Evolutionary conservation across 2,329 filamentous ascomycete genomes (phyloP).

Genomic region (Scedosporium aurantiacum): DNA sequence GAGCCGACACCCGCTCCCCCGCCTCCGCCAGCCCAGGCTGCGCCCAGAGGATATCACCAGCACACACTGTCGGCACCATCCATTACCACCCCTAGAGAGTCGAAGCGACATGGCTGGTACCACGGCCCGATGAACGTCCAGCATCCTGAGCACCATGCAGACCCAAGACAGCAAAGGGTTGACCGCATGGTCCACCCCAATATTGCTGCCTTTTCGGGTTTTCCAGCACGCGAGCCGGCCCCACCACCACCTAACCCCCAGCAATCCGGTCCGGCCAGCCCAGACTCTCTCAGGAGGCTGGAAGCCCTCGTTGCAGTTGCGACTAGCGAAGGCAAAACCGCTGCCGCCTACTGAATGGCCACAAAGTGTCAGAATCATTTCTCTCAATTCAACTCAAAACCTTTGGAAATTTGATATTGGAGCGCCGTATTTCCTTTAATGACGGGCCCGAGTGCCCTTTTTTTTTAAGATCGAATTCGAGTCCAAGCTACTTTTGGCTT

Average conservation of each 20-base stretch:
- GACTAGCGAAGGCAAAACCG: constrained; percentile 31
- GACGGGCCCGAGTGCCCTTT: not conserved
- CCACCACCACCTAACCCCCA: constrained; percentile 7
- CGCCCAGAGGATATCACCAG: constrained; percentile 31
- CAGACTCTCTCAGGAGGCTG: constrained; percentile 25
- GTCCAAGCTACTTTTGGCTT: not conserved
- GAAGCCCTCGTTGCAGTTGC: constrained; percentile 34
- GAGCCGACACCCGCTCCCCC: constrained; percentile 28
- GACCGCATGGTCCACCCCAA: constrained; percentile 50
- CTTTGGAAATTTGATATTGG: not conserved
- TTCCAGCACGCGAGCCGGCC: constrained; percentile 21
- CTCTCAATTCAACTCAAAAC: not conserved
- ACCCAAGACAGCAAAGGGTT: constrained; percentile 22
- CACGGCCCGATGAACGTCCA: constrained; percentile 34
- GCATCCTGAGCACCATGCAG: constrained; percentile 21
- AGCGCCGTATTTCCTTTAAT: not conserved
- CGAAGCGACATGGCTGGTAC: constrained; percentile 64
- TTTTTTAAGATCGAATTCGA: not conserved
- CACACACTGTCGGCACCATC: constrained; percentile 50
- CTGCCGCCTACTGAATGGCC: constrained; percentile 24
- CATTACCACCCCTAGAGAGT: constrained; percentile 43
- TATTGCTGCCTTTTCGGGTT: constrained; percentile 38
- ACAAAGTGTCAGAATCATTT: not conserved
- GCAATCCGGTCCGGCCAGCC: constrained; percentile 17
- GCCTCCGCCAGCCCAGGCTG: constrained; percentile 14